Conservation (phyloP, 2,329 filamentous ascomycete genomes). For the Venturia carpophila region DNA sequence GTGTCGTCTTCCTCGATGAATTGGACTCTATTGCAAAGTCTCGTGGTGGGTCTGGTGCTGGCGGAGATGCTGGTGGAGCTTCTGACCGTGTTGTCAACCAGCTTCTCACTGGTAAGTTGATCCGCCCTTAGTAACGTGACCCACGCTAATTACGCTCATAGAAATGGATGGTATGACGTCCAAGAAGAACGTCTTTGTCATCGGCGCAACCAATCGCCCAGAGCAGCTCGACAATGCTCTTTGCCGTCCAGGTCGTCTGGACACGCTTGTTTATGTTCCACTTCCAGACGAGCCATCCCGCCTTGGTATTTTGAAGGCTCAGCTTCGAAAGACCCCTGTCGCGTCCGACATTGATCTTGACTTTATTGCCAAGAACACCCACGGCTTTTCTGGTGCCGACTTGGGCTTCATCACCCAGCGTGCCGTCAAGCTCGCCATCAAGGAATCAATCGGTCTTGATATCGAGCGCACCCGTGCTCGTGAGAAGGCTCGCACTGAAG, state of each 20-base stretch:
- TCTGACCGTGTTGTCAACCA: constrained; percentile 99
- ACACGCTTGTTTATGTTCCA: constrained; percentile 96
- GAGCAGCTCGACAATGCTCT: constrained; percentile 97
- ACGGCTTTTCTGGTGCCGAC: constrained; percentile 99
- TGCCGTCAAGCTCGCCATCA: constrained; percentile 98
- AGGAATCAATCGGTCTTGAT: constrained; percentile 82
- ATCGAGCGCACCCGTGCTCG: constrained; percentile 87
- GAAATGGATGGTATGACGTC: constrained; percentile 99
- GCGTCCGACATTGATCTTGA: constrained; percentile 76
- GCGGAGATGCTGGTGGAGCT: constrained; percentile 84
- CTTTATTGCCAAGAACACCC: constrained; percentile 92
- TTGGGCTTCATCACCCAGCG: constrained; percentile 98
- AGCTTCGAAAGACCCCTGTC: constrained; percentile 97
- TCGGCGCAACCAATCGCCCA: constrained; percentile 95
- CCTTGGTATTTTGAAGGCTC: constrained; percentile 82
- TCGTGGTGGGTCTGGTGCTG: constrained; percentile 84
- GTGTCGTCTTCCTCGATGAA: constrained; percentile 97
- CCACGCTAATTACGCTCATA: constrained; percentile 40
- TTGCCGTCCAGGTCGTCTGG: constrained; percentile 96
- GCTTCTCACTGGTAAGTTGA: constrained; percentile 77
- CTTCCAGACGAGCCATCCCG: constrained; percentile 88
- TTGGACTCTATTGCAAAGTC: constrained; percentile 99
- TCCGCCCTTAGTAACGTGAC: constrained; percentile 15
- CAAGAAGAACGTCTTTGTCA: constrained; percentile 99
- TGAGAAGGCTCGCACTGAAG: constrained; percentile 61